Evolutionary conservation across 441 rosid species (phyloP).

Genomic region (Pelargonium australe): DNA sequence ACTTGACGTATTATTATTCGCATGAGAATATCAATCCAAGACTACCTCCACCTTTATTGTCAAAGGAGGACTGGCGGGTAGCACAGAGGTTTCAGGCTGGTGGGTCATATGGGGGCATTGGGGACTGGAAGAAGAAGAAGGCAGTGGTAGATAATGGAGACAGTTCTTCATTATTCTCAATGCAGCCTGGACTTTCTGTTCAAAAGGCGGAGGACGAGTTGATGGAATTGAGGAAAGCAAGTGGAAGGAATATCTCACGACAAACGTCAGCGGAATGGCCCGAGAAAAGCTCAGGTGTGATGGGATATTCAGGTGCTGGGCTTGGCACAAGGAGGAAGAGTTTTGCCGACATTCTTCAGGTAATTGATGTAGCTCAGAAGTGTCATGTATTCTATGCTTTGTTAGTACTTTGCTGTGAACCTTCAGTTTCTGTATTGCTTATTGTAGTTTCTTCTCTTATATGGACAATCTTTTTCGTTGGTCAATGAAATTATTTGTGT

Average conservation of each 20-base stretch:
- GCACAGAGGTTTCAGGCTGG: conserved; percentile 76
- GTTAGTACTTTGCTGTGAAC: neutral
- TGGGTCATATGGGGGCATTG: conserved; percentile 45
- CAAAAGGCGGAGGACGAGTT: conserved; percentile 63
- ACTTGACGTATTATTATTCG: conserved; percentile 72
- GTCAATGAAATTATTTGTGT: neutral
- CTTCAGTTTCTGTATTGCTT: conserved; percentile 8
- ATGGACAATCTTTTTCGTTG: neutral
- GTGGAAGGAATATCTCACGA: conserved; percentile 33
- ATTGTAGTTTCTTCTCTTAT: neutral
- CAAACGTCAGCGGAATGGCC: conserved; percentile 43
- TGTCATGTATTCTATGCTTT: neutral
- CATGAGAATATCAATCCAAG: conserved; percentile 73
- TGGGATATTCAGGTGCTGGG: conserved; percentile 39
- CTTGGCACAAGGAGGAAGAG: conserved; percentile 85
- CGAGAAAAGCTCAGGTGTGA: conserved; percentile 36
- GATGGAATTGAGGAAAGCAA: conserved; percentile 55
- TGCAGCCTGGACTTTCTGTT: conserved; percentile 57
- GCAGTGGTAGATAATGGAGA: conserved; percentile 27
- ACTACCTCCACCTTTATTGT: conserved; percentile 73
- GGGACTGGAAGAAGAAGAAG: conserved; percentile 50
- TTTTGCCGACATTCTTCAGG: conserved; percentile 96
- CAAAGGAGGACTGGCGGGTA: conserved; percentile 85
- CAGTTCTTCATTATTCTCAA: conserved; percentile 58
- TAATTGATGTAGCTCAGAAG: conserved; percentile 20